A percentile compares a stretch with the other conserved stretches of the same genome.
phyloP scores from a whole-genome alignment of 83 land plant species.

The Picea abies region DNA sequence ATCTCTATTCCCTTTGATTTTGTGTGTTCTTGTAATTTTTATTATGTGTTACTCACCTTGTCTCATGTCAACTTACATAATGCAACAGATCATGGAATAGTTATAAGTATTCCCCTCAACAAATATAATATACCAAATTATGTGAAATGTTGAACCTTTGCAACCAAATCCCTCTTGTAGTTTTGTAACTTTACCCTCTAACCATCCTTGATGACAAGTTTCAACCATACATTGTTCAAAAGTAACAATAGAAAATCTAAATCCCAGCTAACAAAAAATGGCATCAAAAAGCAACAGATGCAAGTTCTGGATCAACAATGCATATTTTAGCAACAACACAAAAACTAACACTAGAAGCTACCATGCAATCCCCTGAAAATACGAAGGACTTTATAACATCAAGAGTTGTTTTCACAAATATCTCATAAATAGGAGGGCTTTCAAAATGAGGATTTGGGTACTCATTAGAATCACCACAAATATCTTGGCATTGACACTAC shows the following conservation, averaged over 20 bases:
- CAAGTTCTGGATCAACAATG: slow-evolving; percentile 46
- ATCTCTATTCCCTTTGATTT: slow-evolving; percentile 3
- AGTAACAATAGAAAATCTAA: slow-evolving; percentile 6
- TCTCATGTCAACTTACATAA: no score
- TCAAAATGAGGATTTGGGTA: not conserved
- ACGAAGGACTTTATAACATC: slow-evolving; percentile 68
- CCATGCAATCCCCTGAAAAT: slow-evolving; percentile 88
- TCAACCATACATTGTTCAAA: slow-evolving; percentile 12
- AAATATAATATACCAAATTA: no score
- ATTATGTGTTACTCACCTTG: no score
- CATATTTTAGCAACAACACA: slow-evolving; percentile 79
- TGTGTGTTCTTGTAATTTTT: not conserved
- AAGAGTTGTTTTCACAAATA: slow-evolving; percentile 41
- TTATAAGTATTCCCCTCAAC: no score
- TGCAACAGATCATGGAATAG: no score
- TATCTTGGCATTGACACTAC: no score
- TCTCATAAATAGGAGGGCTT: slow-evolving; percentile 27
- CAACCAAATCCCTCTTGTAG: slow-evolving; percentile 35
- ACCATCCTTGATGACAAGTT: slow-evolving; percentile 6
- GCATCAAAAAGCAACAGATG: slow-evolving; percentile 52
- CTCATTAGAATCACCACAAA: not conserved
- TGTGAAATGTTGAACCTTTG: no score
- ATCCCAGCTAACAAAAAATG: slow-evolving; percentile 37
- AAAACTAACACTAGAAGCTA: slow-evolving; percentile 91
- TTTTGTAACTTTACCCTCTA: slow-evolving; percentile 25